Base-by-base conservation (phyloP, 345 rosid species). In the Dimocarpus longan region DNA sequence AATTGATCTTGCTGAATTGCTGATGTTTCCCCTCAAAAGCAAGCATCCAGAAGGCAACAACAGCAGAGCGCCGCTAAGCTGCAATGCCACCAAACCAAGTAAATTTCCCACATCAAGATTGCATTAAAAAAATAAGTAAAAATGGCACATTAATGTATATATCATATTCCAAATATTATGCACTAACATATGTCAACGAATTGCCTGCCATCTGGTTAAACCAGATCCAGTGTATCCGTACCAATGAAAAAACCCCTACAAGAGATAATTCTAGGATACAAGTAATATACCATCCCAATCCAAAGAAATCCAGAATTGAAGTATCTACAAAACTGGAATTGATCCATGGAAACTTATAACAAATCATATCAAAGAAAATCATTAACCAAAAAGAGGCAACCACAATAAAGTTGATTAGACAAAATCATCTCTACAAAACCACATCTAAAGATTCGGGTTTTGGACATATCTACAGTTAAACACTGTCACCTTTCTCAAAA, bases 11-110 rank as follows among this genome's bases (percentile, higher is more conserved):
- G 24, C 52, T 46, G 62, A 46, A 66, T 56, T 59, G 43, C 22
- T 12, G 24, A 74, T 40, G 71, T 0, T 37, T 21, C 62, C 39
- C 73, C 75, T 91, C 84, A 90, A 86, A 91, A 81, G 83, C 90
- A 89, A 71, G 92, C 91, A 86, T 90, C 95, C 82, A 90, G 73
- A 65, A 91, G 87, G 84, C 93, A 91, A 82, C 95, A 91, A 57
- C 95, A 91, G 80, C 95, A 91, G 70, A 91, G 91, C 8, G 92
- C 93, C 64, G 91, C 92, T 82, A 91, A 85, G 85, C 95, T 91
- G 93, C 87, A 68, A 44, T 13, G 5, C 4, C 66, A 63, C 59
- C 37, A n/a, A 42, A 16, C 24, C 6, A 39, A 22, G 9, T 44
- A 39, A 59, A 24, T 18, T 69, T 18, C 12, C 8, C 9, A 26